Conservation (phyloP, 2,329 filamentous ascomycete species). For the Stagonosporopsis vannaccii region DNA sequence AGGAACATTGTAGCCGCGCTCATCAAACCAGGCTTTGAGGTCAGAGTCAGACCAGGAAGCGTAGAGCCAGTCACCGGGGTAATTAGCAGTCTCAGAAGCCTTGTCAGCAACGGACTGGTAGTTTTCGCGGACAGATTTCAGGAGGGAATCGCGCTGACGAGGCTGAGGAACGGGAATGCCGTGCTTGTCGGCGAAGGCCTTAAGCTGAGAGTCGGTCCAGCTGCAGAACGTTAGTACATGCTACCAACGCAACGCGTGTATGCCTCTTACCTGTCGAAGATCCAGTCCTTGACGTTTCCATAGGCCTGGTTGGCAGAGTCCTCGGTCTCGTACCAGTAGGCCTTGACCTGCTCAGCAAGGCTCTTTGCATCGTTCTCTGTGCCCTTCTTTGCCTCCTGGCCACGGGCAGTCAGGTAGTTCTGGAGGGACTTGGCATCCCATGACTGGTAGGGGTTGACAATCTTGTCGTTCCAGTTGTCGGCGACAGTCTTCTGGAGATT, state of each 20-base stretch:
- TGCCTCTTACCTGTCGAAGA: slow-evolving; percentile 75
- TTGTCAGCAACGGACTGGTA: slow-evolving; percentile 82
- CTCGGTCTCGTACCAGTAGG: slow-evolving; percentile 78
- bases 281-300: slow-evolving; percentile 81
- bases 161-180: slow-evolving; percentile 87
- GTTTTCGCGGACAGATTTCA: slow-evolving; percentile 78
- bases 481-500: slow-evolving; percentile 92
- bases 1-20: slow-evolving; percentile 82
- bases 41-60: slow-evolving; percentile 91
- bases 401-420: slow-evolving; percentile 73
- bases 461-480: slow-evolving; percentile 83
- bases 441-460: slow-evolving; percentile 75
- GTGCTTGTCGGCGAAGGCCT: slow-evolving; percentile 89
- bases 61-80: slow-evolving; percentile 96
- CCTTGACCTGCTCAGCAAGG: slow-evolving; percentile 73
- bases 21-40: slow-evolving; percentile 91
- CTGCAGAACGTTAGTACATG: slow-evolving; percentile 58
- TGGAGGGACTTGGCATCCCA: slow-evolving; percentile 77
- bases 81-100: slow-evolving; percentile 77
- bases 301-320: slow-evolving; percentile 78
- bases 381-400: slow-evolving; percentile 71
- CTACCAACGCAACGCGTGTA: neutral
- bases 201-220: slow-evolving; percentile 92
- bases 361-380: slow-evolving; percentile 73
- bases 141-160: slow-evolving; percentile 80